These are phyloP conservation scores for Nicotiana attenuata DNA, from an alignment of 257 asterid genomes.

Conservation along the genomic window DNA sequence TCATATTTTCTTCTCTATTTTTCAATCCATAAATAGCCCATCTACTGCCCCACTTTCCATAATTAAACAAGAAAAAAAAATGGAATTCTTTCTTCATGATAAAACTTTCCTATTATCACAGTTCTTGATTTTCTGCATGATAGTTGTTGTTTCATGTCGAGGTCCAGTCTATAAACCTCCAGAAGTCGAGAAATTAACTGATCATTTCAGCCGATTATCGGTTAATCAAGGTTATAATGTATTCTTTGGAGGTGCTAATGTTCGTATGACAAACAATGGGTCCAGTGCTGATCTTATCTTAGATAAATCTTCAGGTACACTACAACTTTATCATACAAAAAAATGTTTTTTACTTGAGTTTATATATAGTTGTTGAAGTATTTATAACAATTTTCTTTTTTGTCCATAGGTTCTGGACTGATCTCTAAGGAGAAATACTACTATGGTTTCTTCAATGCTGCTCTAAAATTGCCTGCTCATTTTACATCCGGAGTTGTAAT, in stretches of 20 bases:
- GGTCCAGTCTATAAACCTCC: conserved; percentile 74
- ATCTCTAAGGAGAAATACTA: conserved; percentile 56
- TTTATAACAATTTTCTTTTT: too few species aligned
- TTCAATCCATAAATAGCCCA: conserved; percentile 25
- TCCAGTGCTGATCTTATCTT: conserved; percentile 49
- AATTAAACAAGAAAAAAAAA: conserved; percentile 17
- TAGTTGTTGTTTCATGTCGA: conserved; percentile 28
- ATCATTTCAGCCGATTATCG: conserved; percentile 33
- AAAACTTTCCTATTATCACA: conserved; percentile 5
- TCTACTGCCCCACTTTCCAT: neutral
- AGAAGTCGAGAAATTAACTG: conserved; percentile 47
- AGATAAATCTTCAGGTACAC: conserved; percentile 64
- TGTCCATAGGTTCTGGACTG: conserved; percentile 60
- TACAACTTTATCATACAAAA: neutral
- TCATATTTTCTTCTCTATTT: conserved; percentile 6
- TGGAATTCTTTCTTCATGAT: conserved; percentile 25
- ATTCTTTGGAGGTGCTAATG: conserved; percentile 49
- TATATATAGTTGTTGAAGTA: neutral
- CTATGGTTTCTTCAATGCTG: conserved; percentile 81
- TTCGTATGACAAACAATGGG: conserved; percentile 48
- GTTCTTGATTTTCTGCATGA: conserved; percentile 19
- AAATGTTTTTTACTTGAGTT: neutral
- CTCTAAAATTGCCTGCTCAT: conserved; percentile 71
- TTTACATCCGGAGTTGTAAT: conserved; percentile 84
- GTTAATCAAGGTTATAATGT: conserved; percentile 44